Evolutionary conservation across 805 yeast species (phyloP).

Genomic region (Teunomyces atbi): DNA sequence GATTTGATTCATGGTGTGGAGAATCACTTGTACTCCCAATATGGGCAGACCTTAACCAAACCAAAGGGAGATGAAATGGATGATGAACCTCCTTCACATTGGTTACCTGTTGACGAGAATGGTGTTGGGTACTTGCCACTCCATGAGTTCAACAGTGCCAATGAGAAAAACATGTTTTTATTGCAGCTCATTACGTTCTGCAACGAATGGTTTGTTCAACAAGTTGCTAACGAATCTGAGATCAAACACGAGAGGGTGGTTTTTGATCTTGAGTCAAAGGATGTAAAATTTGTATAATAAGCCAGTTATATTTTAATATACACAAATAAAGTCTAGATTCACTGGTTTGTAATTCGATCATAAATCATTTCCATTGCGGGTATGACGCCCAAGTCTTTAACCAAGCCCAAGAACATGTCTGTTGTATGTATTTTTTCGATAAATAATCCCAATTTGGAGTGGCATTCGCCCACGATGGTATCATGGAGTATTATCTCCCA

Average conservation of each 20-base stretch:
- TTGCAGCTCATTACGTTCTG: constrained; percentile 24
- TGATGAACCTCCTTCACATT: neutral
- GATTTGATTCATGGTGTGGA: constrained; percentile 39
- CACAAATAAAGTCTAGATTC: neutral
- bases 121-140: constrained; percentile 23
- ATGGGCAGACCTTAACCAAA: constrained; percentile 23
- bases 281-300: constrained; percentile 3
- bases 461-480: constrained; percentile 22
- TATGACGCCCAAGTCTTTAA: constrained; percentile 10
- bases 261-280: constrained; percentile 25
- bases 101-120: constrained; percentile 4
- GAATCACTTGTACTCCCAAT: constrained; percentile 30
- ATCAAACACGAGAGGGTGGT: constrained; percentile 8
- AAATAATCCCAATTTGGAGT: constrained; percentile 14
- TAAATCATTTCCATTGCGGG: constrained; percentile 1
- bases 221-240: neutral
- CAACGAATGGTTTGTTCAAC: constrained; percentile 22
- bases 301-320: constrained; percentile 1
- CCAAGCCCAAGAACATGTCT: constrained; percentile 19
- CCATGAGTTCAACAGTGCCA: constrained; percentile 33
- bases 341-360: neutral
- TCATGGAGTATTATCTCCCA: constrained; percentile 27
- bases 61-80: neutral
- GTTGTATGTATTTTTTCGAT: constrained; percentile 1
- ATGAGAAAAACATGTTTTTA: constrained; percentile 29